These are phyloP conservation scores for Phytophthora uliginosa DNA, from an alignment of 352 stramenopile species.

Conservation along the genomic window DNA sequence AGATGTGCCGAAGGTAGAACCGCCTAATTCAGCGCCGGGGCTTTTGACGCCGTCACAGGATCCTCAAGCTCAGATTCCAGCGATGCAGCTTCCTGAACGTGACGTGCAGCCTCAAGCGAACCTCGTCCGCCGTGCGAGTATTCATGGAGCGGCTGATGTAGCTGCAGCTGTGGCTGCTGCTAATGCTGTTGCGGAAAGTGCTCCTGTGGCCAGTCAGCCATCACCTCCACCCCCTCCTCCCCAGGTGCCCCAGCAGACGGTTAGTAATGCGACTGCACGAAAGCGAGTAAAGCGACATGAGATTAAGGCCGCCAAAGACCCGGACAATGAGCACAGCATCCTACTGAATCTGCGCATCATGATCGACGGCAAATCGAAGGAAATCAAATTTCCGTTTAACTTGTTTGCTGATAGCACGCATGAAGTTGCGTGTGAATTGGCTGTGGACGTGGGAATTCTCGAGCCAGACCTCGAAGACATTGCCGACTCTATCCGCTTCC, in stretches of 20 bases:
- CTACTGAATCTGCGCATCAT: slow-evolving; percentile 92
- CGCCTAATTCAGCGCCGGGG: slow-evolving; percentile 41
- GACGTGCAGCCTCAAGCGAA: slow-evolving; percentile 34
- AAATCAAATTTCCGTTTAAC: slow-evolving; percentile 98
- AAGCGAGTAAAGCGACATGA: slow-evolving; percentile 85
- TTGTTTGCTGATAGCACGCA: slow-evolving; percentile 95
- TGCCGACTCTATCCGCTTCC: slow-evolving; percentile 93
- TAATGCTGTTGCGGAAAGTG: slow-evolving; percentile 15
- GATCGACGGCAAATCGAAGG: slow-evolving; percentile 94
- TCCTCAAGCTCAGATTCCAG: slow-evolving; percentile 31
- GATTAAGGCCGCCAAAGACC: slow-evolving; percentile 86
- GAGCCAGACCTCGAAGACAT: slow-evolving; percentile 95
- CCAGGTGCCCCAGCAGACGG: slow-evolving; percentile 6
- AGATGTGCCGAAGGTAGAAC: slow-evolving; percentile 18
- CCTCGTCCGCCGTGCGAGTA: slow-evolving; percentile 43
- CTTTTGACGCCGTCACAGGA: slow-evolving; percentile 42
- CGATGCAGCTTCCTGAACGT: slow-evolving; percentile 44
- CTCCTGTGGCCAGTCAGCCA: slow-evolving; percentile 15
- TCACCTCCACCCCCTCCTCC: slow-evolving; percentile 13
- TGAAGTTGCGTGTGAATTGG: slow-evolving; percentile 96
- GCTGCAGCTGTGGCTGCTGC: slow-evolving; percentile 25
- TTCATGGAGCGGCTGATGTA: slow-evolving; percentile 32
- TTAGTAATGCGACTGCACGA: slow-evolving; percentile 23
- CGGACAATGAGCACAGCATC: slow-evolving; percentile 86
- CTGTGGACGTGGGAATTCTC: slow-evolving; percentile 94